Base-by-base conservation (phyloP, 1,284 basidiomycete species). In the Rhodotorula glutinis region DNA sequence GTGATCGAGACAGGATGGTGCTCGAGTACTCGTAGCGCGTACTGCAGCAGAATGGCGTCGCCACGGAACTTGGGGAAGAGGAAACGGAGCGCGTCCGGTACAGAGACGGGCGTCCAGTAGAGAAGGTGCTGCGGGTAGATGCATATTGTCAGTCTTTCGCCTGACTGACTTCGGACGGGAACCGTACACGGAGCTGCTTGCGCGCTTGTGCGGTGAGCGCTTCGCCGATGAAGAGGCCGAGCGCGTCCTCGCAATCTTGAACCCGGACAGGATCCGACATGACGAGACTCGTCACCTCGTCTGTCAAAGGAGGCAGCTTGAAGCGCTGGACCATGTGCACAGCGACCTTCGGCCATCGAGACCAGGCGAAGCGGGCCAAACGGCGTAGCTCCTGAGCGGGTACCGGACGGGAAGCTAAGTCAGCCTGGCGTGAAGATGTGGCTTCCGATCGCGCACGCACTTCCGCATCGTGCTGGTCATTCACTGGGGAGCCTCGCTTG, bases 1-100 rank as follows among this genome's bases (percentile, higher is more conserved):
- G 94, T 95, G 55, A 98, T 79, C 30, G 92, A 88, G 23, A 98
- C 91, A 0, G 93, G 91, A 77, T 98, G 93, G 78, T 96, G 89
- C 78, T 95, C 92, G 52, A 99, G 82, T 1, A 94, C 91, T 57
- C 94, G 86, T 82, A 98, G 93, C 0, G 95, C 94, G 79, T 97
- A 98, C 86, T 99, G 96, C 41, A 98, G 81, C 47, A 98, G 81
- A 49, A 92, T 78, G 0, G 94, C 89, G 75, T 98, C 87, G 75
- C 87, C 91, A 65, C 87, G 84, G 78, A 88, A 72, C 43, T 63
- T 68, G 27, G 69, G 90, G 78, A 95, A 96, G 40, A 73, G 65
- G 80, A 90, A 91, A 0, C 88, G 88, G 66, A 88, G 85, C 2
- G 92, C 92, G 19, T 89, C 82, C 13, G 98, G 85, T 0, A 96